Conservation (phyloP, 2,329 filamentous ascomycete species). For the Alternaria viburni region DNA sequence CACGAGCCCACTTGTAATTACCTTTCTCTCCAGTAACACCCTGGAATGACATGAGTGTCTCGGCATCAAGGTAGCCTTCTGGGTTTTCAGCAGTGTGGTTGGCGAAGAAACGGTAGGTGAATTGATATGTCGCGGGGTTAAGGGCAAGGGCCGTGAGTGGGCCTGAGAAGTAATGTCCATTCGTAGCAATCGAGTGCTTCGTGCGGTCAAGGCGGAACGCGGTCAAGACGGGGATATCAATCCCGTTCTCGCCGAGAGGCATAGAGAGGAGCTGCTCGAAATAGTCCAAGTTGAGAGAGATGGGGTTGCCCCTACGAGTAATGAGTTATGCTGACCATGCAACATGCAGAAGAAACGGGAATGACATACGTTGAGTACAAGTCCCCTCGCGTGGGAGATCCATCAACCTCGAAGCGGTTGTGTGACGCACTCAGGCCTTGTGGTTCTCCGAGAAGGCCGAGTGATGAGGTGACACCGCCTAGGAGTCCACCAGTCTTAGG, state of each 20-base stretch:
- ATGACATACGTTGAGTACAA: constrained; percentile 9
- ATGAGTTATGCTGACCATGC: not conserved
- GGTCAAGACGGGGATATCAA: constrained; percentile 1
- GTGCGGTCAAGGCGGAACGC: constrained; percentile 25
- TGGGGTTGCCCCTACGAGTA: constrained; percentile 4
- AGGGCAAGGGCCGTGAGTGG: constrained; percentile 25
- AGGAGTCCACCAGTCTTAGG: constrained; percentile 23
- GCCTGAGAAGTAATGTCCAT: constrained; percentile 20
- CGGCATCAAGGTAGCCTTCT: constrained; percentile 22
- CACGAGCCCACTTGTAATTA: constrained; percentile 23
- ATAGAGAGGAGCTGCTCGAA: constrained; percentile 10
- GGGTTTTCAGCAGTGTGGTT: constrained; percentile 30
- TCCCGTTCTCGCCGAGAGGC: constrained; percentile 9
- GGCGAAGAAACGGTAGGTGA: constrained; percentile 23
- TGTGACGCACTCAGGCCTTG: constrained; percentile 24
- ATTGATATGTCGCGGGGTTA: constrained; percentile 10
- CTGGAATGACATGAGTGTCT: constrained; percentile 26
- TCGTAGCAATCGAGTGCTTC: constrained; percentile 22
- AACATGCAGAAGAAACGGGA: not conserved
- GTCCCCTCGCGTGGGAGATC: constrained; percentile 19
- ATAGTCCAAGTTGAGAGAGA: constrained; percentile 3
- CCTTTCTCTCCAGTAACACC: constrained; percentile 26
- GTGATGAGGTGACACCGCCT: constrained; percentile 19
- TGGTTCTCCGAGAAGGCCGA: constrained; percentile 20
- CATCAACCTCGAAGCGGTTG: constrained; percentile 27